Evolutionary conservation across 768 basidiomycete species (phyloP).

Genomic region (Coprinellus micaceus): DNA sequence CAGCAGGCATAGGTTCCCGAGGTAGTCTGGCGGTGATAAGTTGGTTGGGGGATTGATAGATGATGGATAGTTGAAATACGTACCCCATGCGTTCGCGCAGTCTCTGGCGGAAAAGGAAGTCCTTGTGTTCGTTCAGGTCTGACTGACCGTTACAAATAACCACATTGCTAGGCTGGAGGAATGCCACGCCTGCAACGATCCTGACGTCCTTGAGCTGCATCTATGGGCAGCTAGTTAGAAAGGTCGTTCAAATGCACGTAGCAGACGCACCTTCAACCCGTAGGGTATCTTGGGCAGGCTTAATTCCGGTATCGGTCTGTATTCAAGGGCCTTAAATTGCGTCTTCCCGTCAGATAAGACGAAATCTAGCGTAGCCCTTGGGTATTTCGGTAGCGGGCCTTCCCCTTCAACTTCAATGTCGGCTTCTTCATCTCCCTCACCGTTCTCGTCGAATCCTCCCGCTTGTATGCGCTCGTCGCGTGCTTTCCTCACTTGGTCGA

Average conservation of each 20-base stretch:
- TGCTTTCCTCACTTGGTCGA: slow-evolving; percentile 66
- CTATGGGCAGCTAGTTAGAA: slow-evolving; percentile 41
- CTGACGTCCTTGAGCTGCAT: slow-evolving; percentile 66
- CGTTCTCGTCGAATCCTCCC: slow-evolving; percentile 31
- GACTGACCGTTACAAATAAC: slow-evolving; percentile 56
- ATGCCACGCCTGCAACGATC: slow-evolving; percentile 67
- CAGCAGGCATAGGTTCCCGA: slow-evolving; percentile 21
- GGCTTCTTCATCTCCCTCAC: slow-evolving; percentile 47
- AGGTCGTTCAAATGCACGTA: background rate
- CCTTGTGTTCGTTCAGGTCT: slow-evolving; percentile 60
- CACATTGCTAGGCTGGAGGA: slow-evolving; percentile 70
- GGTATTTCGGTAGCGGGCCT: slow-evolving; percentile 78
- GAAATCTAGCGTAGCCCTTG: slow-evolving; percentile 73
- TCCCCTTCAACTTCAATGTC: slow-evolving; percentile 62
- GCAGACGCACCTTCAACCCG: slow-evolving; percentile 68
- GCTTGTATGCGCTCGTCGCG: slow-evolving; percentile 62
- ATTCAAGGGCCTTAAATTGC: slow-evolving; percentile 74
- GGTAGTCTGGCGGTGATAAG: slow-evolving; percentile 15
- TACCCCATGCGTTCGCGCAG: slow-evolving; percentile 70
- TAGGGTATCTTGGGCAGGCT: slow-evolving; percentile 72
- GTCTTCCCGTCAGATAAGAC: slow-evolving; percentile 75
- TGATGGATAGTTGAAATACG: slow-evolving; percentile 16
- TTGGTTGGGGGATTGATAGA: slow-evolving; percentile 4
- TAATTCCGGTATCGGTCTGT: slow-evolving; percentile 58
- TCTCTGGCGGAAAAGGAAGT: slow-evolving; percentile 55